These are phyloP conservation scores for Podila verticillata DNA, from an alignment of 192 early-diverging fungal species.

Conservation along the genomic window DNA sequence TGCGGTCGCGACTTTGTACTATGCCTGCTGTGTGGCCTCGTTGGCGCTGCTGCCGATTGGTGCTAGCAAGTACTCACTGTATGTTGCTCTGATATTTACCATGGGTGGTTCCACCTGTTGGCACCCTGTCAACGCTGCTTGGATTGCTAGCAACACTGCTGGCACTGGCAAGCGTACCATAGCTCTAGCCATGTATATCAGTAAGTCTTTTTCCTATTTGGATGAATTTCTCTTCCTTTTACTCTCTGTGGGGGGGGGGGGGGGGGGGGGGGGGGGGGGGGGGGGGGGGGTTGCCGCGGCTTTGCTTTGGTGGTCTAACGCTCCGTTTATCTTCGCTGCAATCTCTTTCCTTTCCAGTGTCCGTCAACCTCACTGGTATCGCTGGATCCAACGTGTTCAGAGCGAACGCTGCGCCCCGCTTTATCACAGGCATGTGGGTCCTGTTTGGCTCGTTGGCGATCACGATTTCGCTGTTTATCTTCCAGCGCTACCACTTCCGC, in stretches of 20 bases:
- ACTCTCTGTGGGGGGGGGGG: too few species aligned
- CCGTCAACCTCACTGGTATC: conserved; percentile 50
- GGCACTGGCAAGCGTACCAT: conserved; percentile 55
- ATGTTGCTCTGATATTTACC: conserved; percentile 32
- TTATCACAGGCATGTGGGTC: conserved; percentile 60
- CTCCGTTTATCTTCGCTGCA: neutral
- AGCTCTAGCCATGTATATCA: conserved; percentile 55
- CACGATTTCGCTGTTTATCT: conserved; percentile 48
- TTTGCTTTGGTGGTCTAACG: too few species aligned
- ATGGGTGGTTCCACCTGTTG: conserved; percentile 44
- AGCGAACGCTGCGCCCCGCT: conserved; percentile 58
- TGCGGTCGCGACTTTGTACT: conserved; percentile 28
- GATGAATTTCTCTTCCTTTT: neutral
- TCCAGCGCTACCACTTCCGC: conserved; percentile 54
- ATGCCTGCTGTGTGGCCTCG: conserved; percentile 23
- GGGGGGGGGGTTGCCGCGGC: too few species aligned
- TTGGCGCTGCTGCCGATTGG: conserved; percentile 30
- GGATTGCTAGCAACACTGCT: conserved; percentile 53
- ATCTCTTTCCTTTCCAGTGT: conserved; percentile 3
- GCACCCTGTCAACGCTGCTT: conserved; percentile 52
- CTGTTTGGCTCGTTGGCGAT: conserved; percentile 52
- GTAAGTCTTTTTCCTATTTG: neutral
- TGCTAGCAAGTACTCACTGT: conserved; percentile 33
- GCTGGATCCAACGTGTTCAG: conserved; percentile 46
- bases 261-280: too few species aligned